Base-by-base conservation (phyloP, 1,284 basidiomycete genomes). In the Fomitopsis pinicola region DNA sequence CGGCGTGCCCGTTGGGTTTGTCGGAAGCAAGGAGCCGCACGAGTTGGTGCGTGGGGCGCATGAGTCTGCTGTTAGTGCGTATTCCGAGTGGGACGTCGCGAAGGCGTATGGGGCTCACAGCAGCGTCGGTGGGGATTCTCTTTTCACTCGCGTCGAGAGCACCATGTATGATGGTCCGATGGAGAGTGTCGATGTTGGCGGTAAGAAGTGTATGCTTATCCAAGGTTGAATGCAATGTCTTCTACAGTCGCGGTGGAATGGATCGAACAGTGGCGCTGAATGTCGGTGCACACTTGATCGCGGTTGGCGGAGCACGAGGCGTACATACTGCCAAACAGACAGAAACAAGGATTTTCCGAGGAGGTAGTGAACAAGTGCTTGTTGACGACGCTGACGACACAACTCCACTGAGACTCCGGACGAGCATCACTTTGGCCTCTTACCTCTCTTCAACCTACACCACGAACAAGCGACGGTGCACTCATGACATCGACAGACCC, bases 41-140 rank as follows among this genome's bases (percentile, higher is more conserved):
- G 46, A 53, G n/a, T 46, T 62, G 12, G 42, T 40, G 2, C 50
- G 42, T 36, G 53, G 42, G n/a, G 15, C 45, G 6, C 52, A 26
- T 22, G 54, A 19, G n/a, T 57, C 61, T 2, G 62, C 63, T 58
- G 56, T 59, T 57, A 61, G 62, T 35, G 38, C 61, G 14, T 59
- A 60, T 12, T 69, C 68, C 55, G 69, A 70, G 45, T 73, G 71
- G 71, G 70, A 73, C 56, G 67, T 72, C 52, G 72, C 68, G 22
- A 57, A 55, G 48, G 65, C 66, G 33, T 71, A 71, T 58, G 69
- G 66, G 8, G 66, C 65, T 42, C 62, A 64, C 55, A 65, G 67
- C 59, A 63, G 59, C 63, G 58, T 57, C 35, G 59, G 61, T 14
- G 42, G 48, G 28, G 64, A 52, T 12, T 57, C 59, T 15, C 38